Base-by-base conservation (phyloP, 345 rosid species). In the Salix exigua region DNA sequence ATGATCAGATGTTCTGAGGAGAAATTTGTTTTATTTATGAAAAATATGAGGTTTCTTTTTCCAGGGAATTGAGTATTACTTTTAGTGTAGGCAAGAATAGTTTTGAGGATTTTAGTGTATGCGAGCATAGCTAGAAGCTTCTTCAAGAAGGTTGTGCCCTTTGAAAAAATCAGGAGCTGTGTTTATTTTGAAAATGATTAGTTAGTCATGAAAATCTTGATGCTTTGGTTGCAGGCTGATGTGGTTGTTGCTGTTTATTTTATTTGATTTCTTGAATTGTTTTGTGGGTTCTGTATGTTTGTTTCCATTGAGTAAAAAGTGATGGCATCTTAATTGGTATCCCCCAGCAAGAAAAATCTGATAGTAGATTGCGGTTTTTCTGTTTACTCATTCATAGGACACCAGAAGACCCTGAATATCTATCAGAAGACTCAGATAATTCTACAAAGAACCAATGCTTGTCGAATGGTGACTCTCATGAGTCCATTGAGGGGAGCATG, bases 361-460 rank as follows among this genome's bases (percentile, higher is more conserved):
- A 75, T 78, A 58, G 21, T 68, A 42, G 76, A 21, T 26, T 42
- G 17, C 74, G 67, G 66, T 80, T 72, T 11, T 76, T 75, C 40
- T 73, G 11, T 67, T 68, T 50, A 64, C 76, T 68, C 38, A n/a
- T 81, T 73, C 55, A 73, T 82, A 96, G 99, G 99, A 91, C 91
- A 14, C 93, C 90, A 2, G 89, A 82, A 33, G 97, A 81, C 81
- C 86, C 88, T 33, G 98, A 86, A 50, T 88, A 83, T 70, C 71
- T 85, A 25, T 87, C 92, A 11, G 96, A 83, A 67, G 95, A 82
- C 33, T 89, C 88, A 1, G 92, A 89, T 73, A 86, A 83, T 77
- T 89, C 89, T 13, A 86, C 82, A 64, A 81, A 85, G 75, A 81
- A 90, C 71, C 92, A 79, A 30, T 81, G 78, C 78, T 79, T 76